Conservation (phyloP, 331 rosid species). For the Cydonia oblonga region DNA sequence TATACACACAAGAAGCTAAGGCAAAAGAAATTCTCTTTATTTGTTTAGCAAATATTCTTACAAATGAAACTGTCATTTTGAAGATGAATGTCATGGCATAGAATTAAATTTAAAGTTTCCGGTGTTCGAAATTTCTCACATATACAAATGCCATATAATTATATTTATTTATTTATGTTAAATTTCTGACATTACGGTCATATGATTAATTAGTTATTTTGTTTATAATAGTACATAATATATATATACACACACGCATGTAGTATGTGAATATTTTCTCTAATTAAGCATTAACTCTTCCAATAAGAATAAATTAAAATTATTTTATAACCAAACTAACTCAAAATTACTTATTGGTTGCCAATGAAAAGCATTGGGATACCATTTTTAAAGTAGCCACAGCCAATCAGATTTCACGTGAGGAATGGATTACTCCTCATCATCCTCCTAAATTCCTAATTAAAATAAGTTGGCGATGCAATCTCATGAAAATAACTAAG, state of each 20-base stretch:
- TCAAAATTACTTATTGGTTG: not conserved
- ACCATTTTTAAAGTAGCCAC: not conserved
- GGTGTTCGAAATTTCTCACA: too few relatives aligned
- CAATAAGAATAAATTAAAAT: not conserved
- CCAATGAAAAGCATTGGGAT: not conserved
- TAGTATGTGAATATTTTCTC: not conserved
- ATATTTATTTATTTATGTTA: too few relatives aligned
- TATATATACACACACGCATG: not conserved
- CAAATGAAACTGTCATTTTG: not conserved
- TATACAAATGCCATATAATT: too few relatives aligned
- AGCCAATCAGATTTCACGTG: slow-evolving; percentile 5
- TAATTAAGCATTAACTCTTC: not conserved
- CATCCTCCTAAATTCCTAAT: not conserved
- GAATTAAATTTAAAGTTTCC: too few relatives aligned
- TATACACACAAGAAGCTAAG: not conserved
- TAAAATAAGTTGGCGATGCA: not conserved
- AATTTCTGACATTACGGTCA: not conserved
- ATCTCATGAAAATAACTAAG: too few relatives aligned
- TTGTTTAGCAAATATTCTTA: not conserved
- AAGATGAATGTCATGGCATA: not conserved
- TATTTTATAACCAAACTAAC: not conserved
- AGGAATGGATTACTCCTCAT: not conserved
- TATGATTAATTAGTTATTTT: too few relatives aligned
- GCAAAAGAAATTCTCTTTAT: not conserved
- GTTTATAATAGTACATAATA: not conserved